phyloP scores from a whole-genome alignment of 108 stramenopile species.

The Cylindrotheca closterium region DNA sequence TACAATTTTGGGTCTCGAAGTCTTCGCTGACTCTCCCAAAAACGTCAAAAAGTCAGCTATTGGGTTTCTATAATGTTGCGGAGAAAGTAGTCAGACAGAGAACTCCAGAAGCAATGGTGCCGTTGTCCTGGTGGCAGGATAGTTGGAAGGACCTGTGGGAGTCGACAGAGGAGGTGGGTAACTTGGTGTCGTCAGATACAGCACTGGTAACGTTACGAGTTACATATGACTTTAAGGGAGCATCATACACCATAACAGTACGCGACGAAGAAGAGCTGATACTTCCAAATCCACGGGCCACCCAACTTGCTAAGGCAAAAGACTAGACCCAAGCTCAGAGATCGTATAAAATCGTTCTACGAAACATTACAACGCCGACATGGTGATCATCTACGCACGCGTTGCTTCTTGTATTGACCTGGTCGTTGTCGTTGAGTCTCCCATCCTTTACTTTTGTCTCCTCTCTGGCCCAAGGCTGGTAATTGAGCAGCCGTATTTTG shows the following conservation, averaged over 20 bases:
- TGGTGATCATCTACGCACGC: conserved; percentile 9
- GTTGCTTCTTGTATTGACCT: conserved; percentile 43
- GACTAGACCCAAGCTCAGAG: neutral
- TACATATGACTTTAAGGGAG: conserved; percentile 27
- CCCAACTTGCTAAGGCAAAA: neutral
- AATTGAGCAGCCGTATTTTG: conserved; percentile 21
- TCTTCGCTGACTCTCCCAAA: conserved; percentile 50
- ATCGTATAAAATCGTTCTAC: no score
- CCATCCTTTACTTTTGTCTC: conserved; percentile 67
- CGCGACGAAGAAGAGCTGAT: conserved; percentile 29
- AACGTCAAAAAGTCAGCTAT: conserved; percentile 54
- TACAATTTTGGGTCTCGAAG: conserved; percentile 73
- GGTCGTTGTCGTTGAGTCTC: conserved; percentile 57
- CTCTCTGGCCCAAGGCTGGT: conserved; percentile 17
- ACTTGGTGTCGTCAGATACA: neutral
- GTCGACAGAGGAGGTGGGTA: neutral
- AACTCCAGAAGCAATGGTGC: neutral
- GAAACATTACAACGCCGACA: neutral
- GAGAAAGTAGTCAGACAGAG: neutral
- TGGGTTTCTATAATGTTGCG: conserved; percentile 71
- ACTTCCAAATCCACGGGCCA: conserved; percentile 20
- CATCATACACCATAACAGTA: conserved; percentile 28
- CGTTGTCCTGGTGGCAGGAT: conserved; percentile 5
- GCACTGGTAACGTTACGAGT: conserved; percentile 16
- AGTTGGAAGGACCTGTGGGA: conserved; percentile 25